These are phyloP conservation scores for Parasarocladium wereldwijsianum DNA, from an alignment of 2,329 filamentous ascomycete genomes.

Conservation along the genomic window DNA sequence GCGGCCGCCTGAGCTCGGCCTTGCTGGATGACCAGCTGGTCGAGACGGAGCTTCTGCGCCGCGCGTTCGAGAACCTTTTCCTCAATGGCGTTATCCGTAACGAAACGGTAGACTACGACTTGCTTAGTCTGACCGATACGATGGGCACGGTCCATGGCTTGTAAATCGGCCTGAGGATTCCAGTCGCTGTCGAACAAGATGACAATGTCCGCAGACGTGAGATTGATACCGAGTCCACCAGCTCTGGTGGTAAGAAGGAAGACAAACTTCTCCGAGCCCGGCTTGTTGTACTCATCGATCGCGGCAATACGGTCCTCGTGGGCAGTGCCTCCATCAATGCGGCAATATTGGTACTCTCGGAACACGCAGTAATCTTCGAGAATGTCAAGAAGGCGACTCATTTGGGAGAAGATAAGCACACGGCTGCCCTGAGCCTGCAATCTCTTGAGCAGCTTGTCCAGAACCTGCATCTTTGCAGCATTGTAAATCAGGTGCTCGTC, in stretches of 20 bases:
- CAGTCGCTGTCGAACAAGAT: slow-evolving; percentile 96
- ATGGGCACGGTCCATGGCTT: slow-evolving; percentile 97
- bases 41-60: slow-evolving; percentile 88
- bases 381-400: slow-evolving; percentile 94
- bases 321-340: slow-evolving; percentile 91
- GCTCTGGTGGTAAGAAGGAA: slow-evolving; percentile 92
- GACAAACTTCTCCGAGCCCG: slow-evolving; percentile 88
- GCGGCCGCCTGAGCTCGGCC: slow-evolving; percentile 81
- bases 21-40: slow-evolving; percentile 96
- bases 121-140: slow-evolving; percentile 98
- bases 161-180: slow-evolving; percentile 96
- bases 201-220: slow-evolving; percentile 90
- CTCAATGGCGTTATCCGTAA: slow-evolving; percentile 96
- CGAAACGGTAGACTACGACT: slow-evolving; percentile 89
- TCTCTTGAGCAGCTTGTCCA: slow-evolving; percentile 78
- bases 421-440: slow-evolving; percentile 79
- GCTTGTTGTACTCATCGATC: slow-evolving; percentile 97
- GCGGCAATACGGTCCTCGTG: slow-evolving; percentile 96
- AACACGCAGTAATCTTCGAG: slow-evolving; percentile 98
- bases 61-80: slow-evolving; percentile 96
- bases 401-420: slow-evolving; percentile 98
- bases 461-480: slow-evolving; percentile 91
- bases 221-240: slow-evolving; percentile 90
- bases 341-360: slow-evolving; percentile 86
- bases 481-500: slow-evolving; percentile 93